A percentile compares a stretch with the other conserved stretches of the same genome.
Evolutionary conservation across 306 rosid genomes (phyloP).

Genomic region (Mimosa pudica): DNA sequence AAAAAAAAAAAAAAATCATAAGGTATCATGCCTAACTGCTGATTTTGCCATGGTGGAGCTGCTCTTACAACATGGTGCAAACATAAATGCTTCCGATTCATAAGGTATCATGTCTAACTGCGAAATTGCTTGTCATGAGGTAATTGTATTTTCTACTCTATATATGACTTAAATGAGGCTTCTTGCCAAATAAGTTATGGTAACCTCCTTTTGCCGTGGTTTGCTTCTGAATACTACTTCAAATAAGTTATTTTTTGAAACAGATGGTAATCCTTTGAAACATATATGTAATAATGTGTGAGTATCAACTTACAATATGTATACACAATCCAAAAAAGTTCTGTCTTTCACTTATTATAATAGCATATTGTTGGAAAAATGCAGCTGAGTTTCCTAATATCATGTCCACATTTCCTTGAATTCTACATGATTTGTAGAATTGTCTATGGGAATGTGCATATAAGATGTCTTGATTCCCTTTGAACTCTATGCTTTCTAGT

Average conservation of each 20-base stretch:
- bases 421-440: constrained; percentile 74
- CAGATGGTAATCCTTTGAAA: too few relatives aligned
- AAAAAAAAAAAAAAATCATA: too few relatives aligned
- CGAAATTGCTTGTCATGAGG: constrained; percentile 66
- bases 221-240: neutral
- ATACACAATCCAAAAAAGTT: too few relatives aligned
- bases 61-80: constrained; percentile 76
- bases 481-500: constrained; percentile 67
- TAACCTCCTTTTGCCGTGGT: neutral
- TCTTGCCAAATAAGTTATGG: neutral
- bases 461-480: constrained; percentile 88
- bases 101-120: constrained; percentile 55
- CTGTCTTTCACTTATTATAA: constrained; percentile 63
- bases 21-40: constrained; percentile 67
- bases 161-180: neutral
- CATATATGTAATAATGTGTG: too few relatives aligned
- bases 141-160: constrained; percentile 16
- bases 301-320: too few relatives aligned
- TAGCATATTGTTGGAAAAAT: constrained; percentile 62
- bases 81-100: constrained; percentile 60
- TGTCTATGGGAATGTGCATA: constrained; percentile 88
- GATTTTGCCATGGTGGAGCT: constrained; percentile 80
- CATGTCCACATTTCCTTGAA: constrained; percentile 81
- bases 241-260: too few relatives aligned
- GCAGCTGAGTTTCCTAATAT: constrained; percentile 88